Base-by-base conservation (phyloP, 768 basidiomycete species). In the Holtermannia corniformis region DNA sequence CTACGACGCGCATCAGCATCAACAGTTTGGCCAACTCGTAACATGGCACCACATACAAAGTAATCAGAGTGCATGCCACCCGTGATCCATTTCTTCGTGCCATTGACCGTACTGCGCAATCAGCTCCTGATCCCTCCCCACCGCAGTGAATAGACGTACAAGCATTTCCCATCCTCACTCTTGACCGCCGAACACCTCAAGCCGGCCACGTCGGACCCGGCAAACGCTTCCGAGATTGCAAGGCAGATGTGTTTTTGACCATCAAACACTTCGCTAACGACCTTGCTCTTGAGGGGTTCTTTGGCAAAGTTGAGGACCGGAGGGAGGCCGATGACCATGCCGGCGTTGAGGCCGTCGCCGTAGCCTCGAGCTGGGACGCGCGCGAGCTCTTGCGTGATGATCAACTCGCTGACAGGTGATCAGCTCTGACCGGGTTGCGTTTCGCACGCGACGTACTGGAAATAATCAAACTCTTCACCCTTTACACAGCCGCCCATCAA, bases 381-480 rank as follows among this genome's bases (percentile, higher is more conserved):
- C 4, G 77, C 73, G 43, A 89, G 67, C 71, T 92, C 88, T 76
- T 90, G 80, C 32, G 79, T 85, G 62, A 87, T 76, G 55, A 91
- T 80, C 51, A 89, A 77, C 79, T 87, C 71, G 50, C 67, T 68
- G 47, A 14, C 47, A 45, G 41, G 32, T 2, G n/a, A 19, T 50
- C 25, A 52, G 51, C 11, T 11, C 4, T n/a, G n/a, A 5, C 22
- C 7, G 10, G 22, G 10, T n/a, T 44, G 16, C 22, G 84, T 1
- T 14, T 22, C 12, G 22, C 4, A 16, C 10, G 47, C 13, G n/a
- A 40, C 58, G 76, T 88, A 92, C 65, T 91, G 87, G 79, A 92
- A 93, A 65, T 86, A 87, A 69, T 92, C 86, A 62, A 86, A 92
- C 70, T 91, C 84, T 68, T 88, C 86, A 1, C 86, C 85, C 57